Conservation (phyloP, 768 basidiomycete genomes). For the Naganishia onofrii region DNA sequence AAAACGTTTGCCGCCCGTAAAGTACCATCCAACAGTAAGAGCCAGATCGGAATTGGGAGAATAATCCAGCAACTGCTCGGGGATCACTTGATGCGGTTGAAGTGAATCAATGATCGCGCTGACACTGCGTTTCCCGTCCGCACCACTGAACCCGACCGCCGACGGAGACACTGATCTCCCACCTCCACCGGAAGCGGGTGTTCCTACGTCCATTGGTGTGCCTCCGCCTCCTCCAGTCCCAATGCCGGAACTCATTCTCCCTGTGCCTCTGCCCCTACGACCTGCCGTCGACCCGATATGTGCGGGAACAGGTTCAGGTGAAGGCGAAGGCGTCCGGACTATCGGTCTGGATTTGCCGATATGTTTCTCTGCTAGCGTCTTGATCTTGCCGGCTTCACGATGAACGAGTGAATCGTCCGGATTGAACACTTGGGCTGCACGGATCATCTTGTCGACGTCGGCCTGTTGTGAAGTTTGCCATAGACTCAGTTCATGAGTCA, state of each 20-base stretch:
- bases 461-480: slow-evolving; percentile 17
- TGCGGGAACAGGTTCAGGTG: slow-evolving; percentile 36
- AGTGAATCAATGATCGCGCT: slow-evolving; percentile 29
- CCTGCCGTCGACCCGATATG: neutral
- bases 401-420: slow-evolving; percentile 44
- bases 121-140: slow-evolving; percentile 2
- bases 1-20: slow-evolving; percentile 44
- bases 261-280: neutral
- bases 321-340: slow-evolving; percentile 46
- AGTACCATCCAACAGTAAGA: slow-evolving; percentile 45
- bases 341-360: slow-evolving; percentile 40
- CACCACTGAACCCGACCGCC: neutral
- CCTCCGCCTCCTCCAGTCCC: neutral
- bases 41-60: slow-evolving; percentile 44
- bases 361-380: slow-evolving; percentile 42
- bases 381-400: slow-evolving; percentile 39
- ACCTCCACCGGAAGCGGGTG: slow-evolving; percentile 15
- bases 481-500: neutral
- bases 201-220: slow-evolving; percentile 21
- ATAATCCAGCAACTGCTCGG: slow-evolving; percentile 46
- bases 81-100: slow-evolving; percentile 38
- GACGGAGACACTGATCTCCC: slow-evolving; percentile 20
- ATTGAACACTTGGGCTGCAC: slow-evolving; percentile 48
- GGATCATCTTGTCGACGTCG: slow-evolving; percentile 42
- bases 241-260: slow-evolving; percentile 1